phyloP scores from a whole-genome alignment of 83 land plant species.

The Diphasiastrum complanatum region DNA sequence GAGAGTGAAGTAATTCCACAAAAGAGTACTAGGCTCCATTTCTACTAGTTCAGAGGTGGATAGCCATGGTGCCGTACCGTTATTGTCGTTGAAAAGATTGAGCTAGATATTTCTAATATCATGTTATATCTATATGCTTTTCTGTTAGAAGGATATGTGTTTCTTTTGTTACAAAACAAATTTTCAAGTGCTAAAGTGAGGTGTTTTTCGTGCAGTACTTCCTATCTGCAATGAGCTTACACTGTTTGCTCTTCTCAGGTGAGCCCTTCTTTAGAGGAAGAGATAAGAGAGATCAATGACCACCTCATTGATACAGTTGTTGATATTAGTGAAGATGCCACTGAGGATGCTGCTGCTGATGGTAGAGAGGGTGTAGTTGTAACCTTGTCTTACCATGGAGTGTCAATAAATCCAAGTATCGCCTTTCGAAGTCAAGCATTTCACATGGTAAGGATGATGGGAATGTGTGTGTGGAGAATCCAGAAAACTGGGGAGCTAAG shows the following conservation, averaged over 20 bases:
- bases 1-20: no score
- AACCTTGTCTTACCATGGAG: slow-evolving; percentile 12
- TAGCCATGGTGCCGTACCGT: no score
- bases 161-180: no score
- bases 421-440: background rate
- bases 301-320: slow-evolving; percentile 19
- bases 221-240: background rate
- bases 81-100: no score
- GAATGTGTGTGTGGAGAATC: background rate
- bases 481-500: no score
- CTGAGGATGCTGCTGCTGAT: slow-evolving; percentile 13
- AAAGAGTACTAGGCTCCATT: no score
- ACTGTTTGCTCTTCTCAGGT: slow-evolving; percentile 5
- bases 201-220: no score
- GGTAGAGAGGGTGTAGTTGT: slow-evolving; percentile 21
- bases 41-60: no score
- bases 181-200: no score
- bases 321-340: slow-evolving; percentile 21
- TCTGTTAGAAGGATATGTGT: no score
- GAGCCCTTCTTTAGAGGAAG: slow-evolving; percentile 9
- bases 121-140: no score
- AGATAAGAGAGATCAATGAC: slow-evolving; percentile 13
- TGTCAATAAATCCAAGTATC: slow-evolving; percentile 4
- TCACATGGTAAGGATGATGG: slow-evolving; percentile 2
- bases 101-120: no score